These are phyloP conservation scores for Pichia cabralensis DNA, from an alignment of 805 yeast species.

Conservation along the genomic window DNA sequence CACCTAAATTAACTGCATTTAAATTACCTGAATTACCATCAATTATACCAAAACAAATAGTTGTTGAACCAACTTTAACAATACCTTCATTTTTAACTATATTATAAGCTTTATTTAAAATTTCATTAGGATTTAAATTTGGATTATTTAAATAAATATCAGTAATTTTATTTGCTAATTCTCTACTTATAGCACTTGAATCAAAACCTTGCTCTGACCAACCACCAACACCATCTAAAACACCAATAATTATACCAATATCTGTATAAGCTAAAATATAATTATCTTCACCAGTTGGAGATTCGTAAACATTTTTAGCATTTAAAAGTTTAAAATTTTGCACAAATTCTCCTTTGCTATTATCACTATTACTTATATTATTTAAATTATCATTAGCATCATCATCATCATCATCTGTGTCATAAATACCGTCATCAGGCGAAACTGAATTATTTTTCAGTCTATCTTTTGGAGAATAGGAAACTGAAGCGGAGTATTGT, in stretches of 20 bases:
- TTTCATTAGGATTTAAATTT: conserved; percentile 30
- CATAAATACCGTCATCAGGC: conserved; percentile 17
- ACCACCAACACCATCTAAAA: conserved; percentile 97
- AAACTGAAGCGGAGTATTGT: conserved; percentile 51
- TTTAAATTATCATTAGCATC: too few relatives aligned
- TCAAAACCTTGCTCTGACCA: conserved; percentile 92
- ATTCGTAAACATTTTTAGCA: conserved; percentile 23
- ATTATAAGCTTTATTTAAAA: conserved; percentile 49
- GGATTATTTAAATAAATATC: conserved; percentile 21
- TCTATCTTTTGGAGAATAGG: conserved; percentile 67
- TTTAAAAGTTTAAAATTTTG: conserved; percentile 17
- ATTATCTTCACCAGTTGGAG: conserved; percentile 75
- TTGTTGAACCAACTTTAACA: conserved; percentile 87
- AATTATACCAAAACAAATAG: conserved; percentile 77
- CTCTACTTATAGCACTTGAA: conserved; percentile 78
- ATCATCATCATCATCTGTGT: too few relatives aligned
- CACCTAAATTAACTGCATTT: conserved; percentile 77
- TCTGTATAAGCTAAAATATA: conserved; percentile 41
- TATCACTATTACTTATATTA: too few relatives aligned
- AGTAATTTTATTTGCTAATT: conserved; percentile 52
- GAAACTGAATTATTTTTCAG: conserved; percentile 29
- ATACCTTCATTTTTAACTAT: conserved; percentile 41
- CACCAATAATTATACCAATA: conserved; percentile 53
- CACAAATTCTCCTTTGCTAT: conserved; percentile 21
- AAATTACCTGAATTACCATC: conserved; percentile 42